These are phyloP conservation scores for Mollisia scopiformis DNA, from an alignment of 2,329 filamentous ascomycete genomes.

Conservation along the genomic window DNA sequence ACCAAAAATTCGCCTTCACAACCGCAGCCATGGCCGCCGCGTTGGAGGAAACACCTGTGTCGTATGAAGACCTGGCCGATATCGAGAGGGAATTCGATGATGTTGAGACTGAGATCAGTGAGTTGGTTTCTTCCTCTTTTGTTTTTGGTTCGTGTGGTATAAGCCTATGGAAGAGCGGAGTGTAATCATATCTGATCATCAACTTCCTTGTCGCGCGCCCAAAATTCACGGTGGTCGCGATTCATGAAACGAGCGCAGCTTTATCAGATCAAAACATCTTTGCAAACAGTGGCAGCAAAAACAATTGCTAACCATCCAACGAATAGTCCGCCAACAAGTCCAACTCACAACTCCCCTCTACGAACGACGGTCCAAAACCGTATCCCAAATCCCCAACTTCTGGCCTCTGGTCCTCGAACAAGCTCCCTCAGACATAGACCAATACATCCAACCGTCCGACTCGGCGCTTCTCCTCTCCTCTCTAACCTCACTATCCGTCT, in stretches of 20 bases:
- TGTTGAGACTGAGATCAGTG: slow-evolving; percentile 81
- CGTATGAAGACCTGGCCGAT: slow-evolving; percentile 77
- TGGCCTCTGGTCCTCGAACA: slow-evolving; percentile 94
- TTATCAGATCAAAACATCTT: background rate
- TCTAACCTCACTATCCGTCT: slow-evolving; percentile 75
- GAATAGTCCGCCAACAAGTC: slow-evolving; percentile 72
- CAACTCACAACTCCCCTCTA: slow-evolving; percentile 72
- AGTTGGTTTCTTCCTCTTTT: slow-evolving; percentile 14
- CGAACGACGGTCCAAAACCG: slow-evolving; percentile 71
- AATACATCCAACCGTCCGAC: slow-evolving; percentile 84
- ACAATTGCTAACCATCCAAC: slow-evolving; percentile 13
- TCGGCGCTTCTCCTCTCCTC: slow-evolving; percentile 69
- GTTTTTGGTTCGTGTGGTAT: background rate
- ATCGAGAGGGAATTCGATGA: slow-evolving; percentile 86
- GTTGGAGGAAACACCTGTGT: slow-evolving; percentile 49
- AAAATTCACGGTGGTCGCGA: no score
- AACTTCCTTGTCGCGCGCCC: background rate
- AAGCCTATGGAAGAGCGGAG: background rate
- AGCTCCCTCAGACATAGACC: slow-evolving; percentile 82
- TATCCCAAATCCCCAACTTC: slow-evolving; percentile 81
- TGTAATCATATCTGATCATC: slow-evolving; percentile 2
- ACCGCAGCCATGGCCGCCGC: slow-evolving; percentile 38
- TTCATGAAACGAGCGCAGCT: no score
- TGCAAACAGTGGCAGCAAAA: background rate
- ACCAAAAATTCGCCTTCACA: slow-evolving; percentile 33